Base-by-base conservation (phyloP, 306 rosid species). In the Astragalus membranaceus region DNA sequence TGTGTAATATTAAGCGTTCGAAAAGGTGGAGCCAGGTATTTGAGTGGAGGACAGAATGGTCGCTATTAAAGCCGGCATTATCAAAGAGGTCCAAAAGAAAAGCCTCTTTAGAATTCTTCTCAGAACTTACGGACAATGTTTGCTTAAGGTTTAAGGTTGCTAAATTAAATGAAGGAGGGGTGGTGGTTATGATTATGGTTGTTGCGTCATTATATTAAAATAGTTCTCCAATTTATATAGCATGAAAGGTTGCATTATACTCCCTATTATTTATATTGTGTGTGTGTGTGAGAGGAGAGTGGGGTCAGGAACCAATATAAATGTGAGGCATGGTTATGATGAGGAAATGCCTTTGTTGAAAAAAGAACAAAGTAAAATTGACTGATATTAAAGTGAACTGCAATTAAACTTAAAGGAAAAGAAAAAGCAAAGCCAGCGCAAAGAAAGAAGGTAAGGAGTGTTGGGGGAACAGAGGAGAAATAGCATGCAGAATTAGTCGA, bases 341-440 rank as follows among this genome's bases (percentile, higher is more conserved):
- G 80, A 47, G 75, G 42, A 68, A 56, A 61, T 48, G 16, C 60
- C 13, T 60, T 53, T 53, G 26, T 70, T 78, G 52, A 73, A 75
- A 75, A 82, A 75, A 52, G 78, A 59, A 52, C 37, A 82, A 78
- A 75, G 86, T 70, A 66, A 20, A 39, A 37, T 82, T 82, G 83
- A 78, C 83, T 72, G 76, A 20, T 70, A 68, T 53, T 75, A 78
- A 82, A 82, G 81, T 47, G 72, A 78, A 78, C 47, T 74, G 56
- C 78, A 64, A 74, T 57, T 64, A 51, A 72, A 64, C 69, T 57
- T 64, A 51, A 72, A 9, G 33, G 46, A 69, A 74, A 74, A 36
- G 77, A 57, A 50, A 74, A 82, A 61, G 78, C 68, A 78, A 78
- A 78, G 79, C 42, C 30, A 58, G 56, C 47, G 60, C 56, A 69